Evolutionary conservation across 2,329 filamentous ascomycete genomes (phyloP), one percentile per base, ranked within the genome.

Genomic region (Rutstroemia sp.): DNA sequence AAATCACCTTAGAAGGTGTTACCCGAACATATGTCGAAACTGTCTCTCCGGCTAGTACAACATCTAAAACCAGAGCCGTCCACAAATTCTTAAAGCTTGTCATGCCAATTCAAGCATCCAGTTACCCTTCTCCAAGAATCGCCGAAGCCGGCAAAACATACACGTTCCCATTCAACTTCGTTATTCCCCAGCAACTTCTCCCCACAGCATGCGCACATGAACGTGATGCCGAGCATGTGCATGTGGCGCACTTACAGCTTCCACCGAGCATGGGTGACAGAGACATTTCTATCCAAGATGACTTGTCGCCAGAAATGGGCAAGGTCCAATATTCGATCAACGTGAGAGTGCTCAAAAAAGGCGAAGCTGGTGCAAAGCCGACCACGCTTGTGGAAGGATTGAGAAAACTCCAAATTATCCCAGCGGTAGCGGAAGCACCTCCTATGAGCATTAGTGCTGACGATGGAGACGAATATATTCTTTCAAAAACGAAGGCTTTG

Each of bases 81-180:
- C 69, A 70, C 59, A 66, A 61, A 52, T 69, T 70, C 49, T 56
- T 70, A 34, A 69, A 65, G 27, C 54, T 70, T 49, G 50, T 57
- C 37, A 70, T 70, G 69, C 69, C 69, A n/a, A 61, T 70, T 23
- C 50, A 54, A 45, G 63, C 68, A 27, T 58, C 60, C 9, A 55
- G 62, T 1, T 69, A 70, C 50, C 65, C 67, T 41, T 63, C 63
- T 46, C 63, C 62, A 48, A 57, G 65, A 54, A 58, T 69, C 37
- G 64, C 63, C 18, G 66, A 67, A 52, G 64, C 66, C 19, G 67
- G 67, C 5, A 59, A 59, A 19, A 69, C 63, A 10, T 67, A 68
- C 44, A 63, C 50, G 5, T 69, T 69, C 23, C 62, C 65, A 2
- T 69, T 66, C 61, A 66, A 69, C 58, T 70, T 70, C 54, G 68